These are phyloP conservation scores for Claviceps africana DNA, from an alignment of 2,329 filamentous ascomycete species.

Conservation along the genomic window DNA sequence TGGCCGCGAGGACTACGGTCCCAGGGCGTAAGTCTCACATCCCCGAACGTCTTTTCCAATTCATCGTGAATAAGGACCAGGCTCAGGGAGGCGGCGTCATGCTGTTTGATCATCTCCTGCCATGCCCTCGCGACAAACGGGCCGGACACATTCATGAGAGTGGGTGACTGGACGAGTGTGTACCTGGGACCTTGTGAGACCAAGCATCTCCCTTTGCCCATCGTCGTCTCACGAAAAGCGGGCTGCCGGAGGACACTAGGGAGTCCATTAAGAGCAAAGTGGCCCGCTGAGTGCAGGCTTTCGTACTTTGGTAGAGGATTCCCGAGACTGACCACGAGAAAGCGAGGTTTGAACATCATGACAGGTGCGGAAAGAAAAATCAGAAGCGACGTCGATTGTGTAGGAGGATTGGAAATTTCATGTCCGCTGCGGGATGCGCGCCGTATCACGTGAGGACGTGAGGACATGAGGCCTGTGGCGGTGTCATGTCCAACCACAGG, in stretches of 20 bases:
- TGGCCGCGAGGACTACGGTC: slow-evolving; percentile 53
- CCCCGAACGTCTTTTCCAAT: slow-evolving; percentile 57
- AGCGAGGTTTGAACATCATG: slow-evolving; percentile 30
- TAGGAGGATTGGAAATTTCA: background rate
- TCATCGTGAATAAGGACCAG: slow-evolving; percentile 84
- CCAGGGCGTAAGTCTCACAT: slow-evolving; percentile 50
- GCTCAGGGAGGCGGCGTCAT: slow-evolving; percentile 21
- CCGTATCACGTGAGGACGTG: slow-evolving; percentile 22
- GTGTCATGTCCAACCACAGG: slow-evolving; percentile 1
- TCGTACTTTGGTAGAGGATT: slow-evolving; percentile 64
- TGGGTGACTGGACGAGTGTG: slow-evolving; percentile 60
- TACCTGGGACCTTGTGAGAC: slow-evolving; percentile 36
- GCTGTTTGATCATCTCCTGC: slow-evolving; percentile 34
- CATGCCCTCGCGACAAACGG: slow-evolving; percentile 54
- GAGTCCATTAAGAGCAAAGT: slow-evolving; percentile 56
- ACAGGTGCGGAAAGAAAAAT: background rate
- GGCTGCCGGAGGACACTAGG: slow-evolving; percentile 31
- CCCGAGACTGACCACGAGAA: slow-evolving; percentile 77
- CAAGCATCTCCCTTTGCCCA: slow-evolving; percentile 38
- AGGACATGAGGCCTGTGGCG: slow-evolving; percentile 5
- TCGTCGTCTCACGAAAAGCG: slow-evolving; percentile 30
- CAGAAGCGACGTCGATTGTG: background rate
- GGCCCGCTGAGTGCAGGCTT: slow-evolving; percentile 78
- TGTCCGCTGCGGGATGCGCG: slow-evolving; percentile 6
- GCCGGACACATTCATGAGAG: slow-evolving; percentile 76